These are phyloP conservation scores for Kockiozyma suomiensis DNA, from an alignment of 805 yeast genomes.

Conservation along the genomic window DNA sequence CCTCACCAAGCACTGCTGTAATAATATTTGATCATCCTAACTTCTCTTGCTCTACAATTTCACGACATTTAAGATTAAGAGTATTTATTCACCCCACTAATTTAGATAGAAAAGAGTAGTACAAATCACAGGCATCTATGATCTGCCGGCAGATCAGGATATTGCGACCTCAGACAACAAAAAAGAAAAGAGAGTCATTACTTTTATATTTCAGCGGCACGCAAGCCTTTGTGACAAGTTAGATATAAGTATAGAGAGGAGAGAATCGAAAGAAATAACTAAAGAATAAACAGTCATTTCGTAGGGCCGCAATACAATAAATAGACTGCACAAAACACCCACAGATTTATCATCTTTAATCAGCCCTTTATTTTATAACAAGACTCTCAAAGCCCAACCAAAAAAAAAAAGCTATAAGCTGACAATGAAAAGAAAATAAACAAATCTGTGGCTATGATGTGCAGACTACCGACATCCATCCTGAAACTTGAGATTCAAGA, in stretches of 20 bases:
- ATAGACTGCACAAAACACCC: too few species aligned
- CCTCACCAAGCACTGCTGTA: too few species aligned
- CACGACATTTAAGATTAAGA: too few species aligned
- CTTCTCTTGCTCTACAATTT: too few species aligned
- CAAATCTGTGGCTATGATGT: too few species aligned
- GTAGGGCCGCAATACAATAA: not conserved
- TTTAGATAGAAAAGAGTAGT: not conserved
- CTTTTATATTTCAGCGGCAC: slow-evolving; percentile 3
- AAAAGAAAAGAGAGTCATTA: not conserved
- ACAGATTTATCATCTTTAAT: too few species aligned
- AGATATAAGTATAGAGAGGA: not conserved
- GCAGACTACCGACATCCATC: too few species aligned
- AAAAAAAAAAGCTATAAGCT: not conserved
- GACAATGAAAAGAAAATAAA: too few species aligned
- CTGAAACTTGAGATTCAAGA: not conserved
- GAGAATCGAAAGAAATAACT: slow-evolving; percentile 4
- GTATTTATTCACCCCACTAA: not conserved
- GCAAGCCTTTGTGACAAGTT: slow-evolving; percentile 1
- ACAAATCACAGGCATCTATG: slow-evolving; percentile 7
- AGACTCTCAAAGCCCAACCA: slow-evolving; percentile 12
- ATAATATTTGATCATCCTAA: too few species aligned
- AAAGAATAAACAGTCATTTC: not conserved
- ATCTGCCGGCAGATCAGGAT: slow-evolving; percentile 15
- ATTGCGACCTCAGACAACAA: not conserved
- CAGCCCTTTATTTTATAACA: not conserved